phyloP scores from a whole-genome alignment of 1,284 basidiomycete genomes.

The Malassezia globosa region DNA sequence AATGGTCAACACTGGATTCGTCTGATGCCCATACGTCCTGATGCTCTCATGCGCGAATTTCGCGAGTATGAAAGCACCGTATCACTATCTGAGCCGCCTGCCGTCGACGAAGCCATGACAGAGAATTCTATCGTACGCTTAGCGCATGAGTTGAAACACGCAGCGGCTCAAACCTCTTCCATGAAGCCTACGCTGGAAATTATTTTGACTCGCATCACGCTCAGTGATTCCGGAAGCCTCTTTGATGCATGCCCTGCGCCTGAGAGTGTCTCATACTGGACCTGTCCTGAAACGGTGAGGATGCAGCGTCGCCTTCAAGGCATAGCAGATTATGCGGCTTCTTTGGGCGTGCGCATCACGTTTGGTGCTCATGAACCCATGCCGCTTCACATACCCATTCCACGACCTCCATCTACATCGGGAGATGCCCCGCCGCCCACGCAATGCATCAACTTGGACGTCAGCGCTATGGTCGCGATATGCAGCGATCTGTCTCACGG shows the following conservation, averaged over 20 bases:
- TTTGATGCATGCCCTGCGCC: too few species aligned
- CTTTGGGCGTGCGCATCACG: slow-evolving; percentile 17
- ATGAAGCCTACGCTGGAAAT: neutral
- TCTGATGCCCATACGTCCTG: slow-evolving; percentile 1
- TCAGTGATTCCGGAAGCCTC: neutral
- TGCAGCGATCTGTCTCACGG: slow-evolving; percentile 30
- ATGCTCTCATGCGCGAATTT: slow-evolving; percentile 10
- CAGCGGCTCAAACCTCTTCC: neutral
- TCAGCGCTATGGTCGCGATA: slow-evolving; percentile 35
- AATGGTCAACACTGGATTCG: slow-evolving; percentile 7
- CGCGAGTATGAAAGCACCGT: slow-evolving; percentile 3
- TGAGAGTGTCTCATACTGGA: neutral
- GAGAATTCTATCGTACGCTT: neutral
- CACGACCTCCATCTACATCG: slow-evolving; percentile 13
- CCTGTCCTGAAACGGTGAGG: neutral
- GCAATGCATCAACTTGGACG: slow-evolving; percentile 29
- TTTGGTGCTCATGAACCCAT: slow-evolving; percentile 10
- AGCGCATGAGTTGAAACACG: neutral
- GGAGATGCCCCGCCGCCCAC: slow-evolving; percentile 6
- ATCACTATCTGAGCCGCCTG: neutral
- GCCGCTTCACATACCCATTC: slow-evolving; percentile 3
- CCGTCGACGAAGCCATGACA: neutral
- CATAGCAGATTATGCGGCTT: neutral
- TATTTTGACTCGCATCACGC: neutral
- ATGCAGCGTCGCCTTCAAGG: neutral